Base-by-base conservation (phyloP, 805 yeast species). In the Saturnispora quitensis region DNA sequence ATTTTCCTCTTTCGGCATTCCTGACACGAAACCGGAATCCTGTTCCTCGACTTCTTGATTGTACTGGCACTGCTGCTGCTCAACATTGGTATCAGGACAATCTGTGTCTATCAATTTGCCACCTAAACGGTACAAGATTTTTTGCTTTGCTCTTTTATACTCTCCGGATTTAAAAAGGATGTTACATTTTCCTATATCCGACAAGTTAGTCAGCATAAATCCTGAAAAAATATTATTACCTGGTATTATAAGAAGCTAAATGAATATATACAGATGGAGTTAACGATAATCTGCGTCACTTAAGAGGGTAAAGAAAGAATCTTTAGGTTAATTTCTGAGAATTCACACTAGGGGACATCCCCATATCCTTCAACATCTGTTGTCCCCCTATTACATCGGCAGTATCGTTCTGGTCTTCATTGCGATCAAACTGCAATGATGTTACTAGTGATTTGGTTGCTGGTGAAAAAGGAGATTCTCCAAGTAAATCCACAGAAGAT, bases 1-100 rank as follows among this genome's bases (percentile, higher is more conserved):
- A 74, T 74, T 58, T 76, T 76, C 40, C 75, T 66, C 58, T 66
- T 69, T 22, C 77, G 68, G 55, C 80, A 76, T 45, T 71, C 71
- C 34, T 70, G 72, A 55, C 81, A 76, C 1, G 75, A 74, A 5
- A 77, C 58, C 0, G 75, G 70, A 49, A 72, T 65, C 45, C 80
- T 67, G 35, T 73, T 69, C 48, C 79, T 65, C 54, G 71, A 67
- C 59, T 73, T 74, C 55, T 66, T 72, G 13, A 64, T 56, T 38
- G 56, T 40, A 12, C 18, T 38, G 7, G 25, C 7, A 27, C n/a
- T 31, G 15, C 24, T 40, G 17, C 31, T 13, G 5, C 22, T 40
- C 18, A 12, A 24, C 44, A 40, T 40, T 22, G 34, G 15, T 31
- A 31, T 31, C 34, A 12, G 12, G 13, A 31, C 34, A 31, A 31